These are phyloP conservation scores for Ophiostoma fasciatum DNA, from an alignment of 2,329 filamentous ascomycete species.

Conservation along the genomic window DNA sequence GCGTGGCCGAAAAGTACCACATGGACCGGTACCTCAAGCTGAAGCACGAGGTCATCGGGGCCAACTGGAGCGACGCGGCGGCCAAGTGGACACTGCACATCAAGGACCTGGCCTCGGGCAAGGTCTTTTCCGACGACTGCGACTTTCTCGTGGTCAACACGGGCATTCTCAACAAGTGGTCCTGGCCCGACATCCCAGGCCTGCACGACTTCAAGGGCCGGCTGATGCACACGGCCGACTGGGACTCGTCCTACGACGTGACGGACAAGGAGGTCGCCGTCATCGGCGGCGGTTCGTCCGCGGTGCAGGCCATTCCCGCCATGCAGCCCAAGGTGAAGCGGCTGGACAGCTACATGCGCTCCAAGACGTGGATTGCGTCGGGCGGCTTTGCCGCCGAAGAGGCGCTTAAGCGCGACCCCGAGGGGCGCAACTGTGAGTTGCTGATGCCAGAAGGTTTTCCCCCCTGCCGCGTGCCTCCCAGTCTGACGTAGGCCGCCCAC, in stretches of 20 bases:
- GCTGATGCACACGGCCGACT: conserved; percentile 7
- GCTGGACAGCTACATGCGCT: conserved; percentile 19
- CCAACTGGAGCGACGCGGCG: conserved; percentile 26
- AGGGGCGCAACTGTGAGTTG: conserved; percentile 1
- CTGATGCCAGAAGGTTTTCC: no score
- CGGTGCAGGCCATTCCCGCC: conserved; percentile 14
- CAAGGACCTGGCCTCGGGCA: conserved; percentile 12
- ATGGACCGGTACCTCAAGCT: conserved; percentile 23
- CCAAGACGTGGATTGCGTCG: conserved; percentile 14
- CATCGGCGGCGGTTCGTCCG: conserved; percentile 1
- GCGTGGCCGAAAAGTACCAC: conserved; percentile 14
- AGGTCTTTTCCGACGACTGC: conserved; percentile 17
- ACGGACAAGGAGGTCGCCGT: conserved; percentile 1
- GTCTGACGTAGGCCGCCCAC: background rate
- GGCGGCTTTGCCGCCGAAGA: conserved; percentile 4
- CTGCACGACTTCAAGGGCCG: conserved; percentile 5
- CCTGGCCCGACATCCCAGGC: conserved; percentile 21
- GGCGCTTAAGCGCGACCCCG: conserved; percentile 1
- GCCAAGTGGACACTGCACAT: conserved; percentile 22
- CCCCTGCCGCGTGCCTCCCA: background rate
- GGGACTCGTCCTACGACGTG: conserved; percentile 12
- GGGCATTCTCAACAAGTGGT: conserved; percentile 33
- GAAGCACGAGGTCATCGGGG: conserved; percentile 22
- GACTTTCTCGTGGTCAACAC: conserved; percentile 32
- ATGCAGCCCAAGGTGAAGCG: conserved; percentile 20